phyloP scores from a whole-genome alignment of 495 filamentous ascomycete species.

The Melanomma pulvis-pyrius region DNA sequence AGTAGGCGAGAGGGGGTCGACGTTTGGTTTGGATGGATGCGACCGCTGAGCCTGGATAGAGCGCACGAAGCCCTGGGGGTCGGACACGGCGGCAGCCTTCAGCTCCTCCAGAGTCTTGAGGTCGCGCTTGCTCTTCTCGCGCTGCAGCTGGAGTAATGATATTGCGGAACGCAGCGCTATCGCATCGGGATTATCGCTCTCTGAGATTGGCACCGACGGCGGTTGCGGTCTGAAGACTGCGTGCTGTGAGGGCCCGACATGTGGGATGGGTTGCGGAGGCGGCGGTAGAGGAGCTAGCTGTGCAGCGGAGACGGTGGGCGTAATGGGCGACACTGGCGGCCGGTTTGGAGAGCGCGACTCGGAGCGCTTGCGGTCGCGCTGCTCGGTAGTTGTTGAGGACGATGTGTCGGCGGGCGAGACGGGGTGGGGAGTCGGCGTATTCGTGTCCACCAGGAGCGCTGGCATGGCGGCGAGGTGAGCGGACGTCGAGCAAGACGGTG shows the following conservation, averaged over 20 bases:
- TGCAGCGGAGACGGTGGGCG: conserved; percentile 38
- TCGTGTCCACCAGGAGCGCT: conserved; percentile 19
- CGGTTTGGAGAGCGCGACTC: conserved; percentile 33
- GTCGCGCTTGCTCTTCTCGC: conserved; percentile 71
- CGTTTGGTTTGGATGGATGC: conserved; percentile 4
- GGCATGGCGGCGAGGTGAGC: conserved; percentile 27
- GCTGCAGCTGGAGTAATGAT: conserved; percentile 80
- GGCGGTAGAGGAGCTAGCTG: conserved; percentile 25
- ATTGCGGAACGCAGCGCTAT: conserved; percentile 80
- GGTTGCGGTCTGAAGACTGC: conserved; percentile 54
- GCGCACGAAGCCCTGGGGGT: conserved; percentile 69
- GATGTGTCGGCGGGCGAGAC: conserved; percentile 11
- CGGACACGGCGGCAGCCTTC: conserved; percentile 64
- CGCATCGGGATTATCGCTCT: conserved; percentile 79
- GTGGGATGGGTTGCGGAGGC: conserved; percentile 5
- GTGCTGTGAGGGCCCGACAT: conserved; percentile 13
- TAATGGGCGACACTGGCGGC: conserved; percentile 44
- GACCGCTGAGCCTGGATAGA: conserved; percentile 51
- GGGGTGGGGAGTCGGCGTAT: conserved; percentile 7
- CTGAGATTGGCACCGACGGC: conserved; percentile 66
- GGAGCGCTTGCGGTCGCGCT: conserved; percentile 20
- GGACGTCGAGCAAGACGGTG: not conserved
- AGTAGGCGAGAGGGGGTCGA: conserved; percentile 26
- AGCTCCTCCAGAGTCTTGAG: conserved; percentile 64
- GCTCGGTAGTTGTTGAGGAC: conserved; percentile 3